phyloP scores from a whole-genome alignment of 768 basidiomycete genomes.

The Suillus occidentalis region DNA sequence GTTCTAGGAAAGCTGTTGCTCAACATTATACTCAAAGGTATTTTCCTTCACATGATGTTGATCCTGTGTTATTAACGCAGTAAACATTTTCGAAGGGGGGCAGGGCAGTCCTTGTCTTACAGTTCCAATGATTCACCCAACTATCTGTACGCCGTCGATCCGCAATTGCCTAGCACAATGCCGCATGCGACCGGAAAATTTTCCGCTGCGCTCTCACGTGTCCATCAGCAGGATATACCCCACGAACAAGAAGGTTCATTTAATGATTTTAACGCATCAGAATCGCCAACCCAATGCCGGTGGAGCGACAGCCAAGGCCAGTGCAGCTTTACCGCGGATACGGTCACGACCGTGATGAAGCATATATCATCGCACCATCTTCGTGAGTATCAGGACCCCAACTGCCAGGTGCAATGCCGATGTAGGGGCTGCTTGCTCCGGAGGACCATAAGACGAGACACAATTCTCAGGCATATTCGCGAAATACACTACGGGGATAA shows the following conservation, averaged over 20 bases:
- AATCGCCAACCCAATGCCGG: neutral
- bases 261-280: neutral
- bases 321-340: neutral
- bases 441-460: neutral
- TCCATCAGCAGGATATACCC: neutral
- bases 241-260: neutral
- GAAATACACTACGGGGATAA: constrained; percentile 1
- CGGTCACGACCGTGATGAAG: neutral
- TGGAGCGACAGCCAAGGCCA: neutral
- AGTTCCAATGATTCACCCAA: neutral
- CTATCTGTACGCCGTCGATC: neutral
- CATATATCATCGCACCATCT: neutral
- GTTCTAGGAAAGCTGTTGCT: neutral
- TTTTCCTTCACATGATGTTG: neutral
- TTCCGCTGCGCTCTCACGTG: neutral
- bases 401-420: neutral
- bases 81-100: neutral
- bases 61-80: neutral
- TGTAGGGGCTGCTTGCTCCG: neutral
- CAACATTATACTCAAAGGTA: neutral
- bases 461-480: neutral
- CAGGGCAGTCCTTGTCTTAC: neutral
- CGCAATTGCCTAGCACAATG: neutral
- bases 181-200: neutral
- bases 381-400: neutral